Evolutionary conservation across 202 grass and related monocot species (phyloP).

Genomic region (Elaeis oleifera): DNA sequence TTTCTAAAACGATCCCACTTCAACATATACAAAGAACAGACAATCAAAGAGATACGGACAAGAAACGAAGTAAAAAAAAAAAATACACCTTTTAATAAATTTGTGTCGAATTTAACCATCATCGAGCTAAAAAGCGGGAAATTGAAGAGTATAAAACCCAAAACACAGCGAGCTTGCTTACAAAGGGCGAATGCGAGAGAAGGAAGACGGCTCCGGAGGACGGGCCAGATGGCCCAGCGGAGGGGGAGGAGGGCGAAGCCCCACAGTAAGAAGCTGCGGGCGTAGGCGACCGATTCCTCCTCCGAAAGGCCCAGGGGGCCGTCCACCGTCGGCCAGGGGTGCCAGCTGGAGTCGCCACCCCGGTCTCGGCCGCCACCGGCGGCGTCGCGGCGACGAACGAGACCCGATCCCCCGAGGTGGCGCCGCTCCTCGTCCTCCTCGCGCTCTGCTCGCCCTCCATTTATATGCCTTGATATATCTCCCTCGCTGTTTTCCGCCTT

Average conservation of each 20-base stretch:
- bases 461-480: not conserved
- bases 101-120: too few species aligned
- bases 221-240: constrained; percentile 94
- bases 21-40: not conserved
- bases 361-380: constrained; percentile 1
- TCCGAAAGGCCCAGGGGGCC: constrained; percentile 62
- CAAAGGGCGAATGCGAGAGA: constrained; percentile 55
- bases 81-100: too few species aligned
- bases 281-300: constrained; percentile 63
- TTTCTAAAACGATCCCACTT: not conserved
- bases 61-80: not conserved
- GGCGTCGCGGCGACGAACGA: constrained; percentile 19
- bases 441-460: constrained; percentile 54
- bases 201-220: constrained; percentile 38
- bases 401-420: constrained; percentile 16
- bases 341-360: constrained; percentile 3
- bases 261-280: constrained; percentile 75
- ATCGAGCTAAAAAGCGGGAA: not conserved
- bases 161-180: constrained; percentile 26
- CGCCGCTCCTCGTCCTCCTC: constrained; percentile 53
- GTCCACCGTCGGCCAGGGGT: constrained; percentile 71
- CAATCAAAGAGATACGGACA: not conserved
- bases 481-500: not conserved
- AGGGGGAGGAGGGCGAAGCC: constrained; percentile 87
- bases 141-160: not conserved